phyloP scores from a whole-genome alignment of 2,329 filamentous ascomycete genomes.

The Ophiosphaerella herpotricha region DNA sequence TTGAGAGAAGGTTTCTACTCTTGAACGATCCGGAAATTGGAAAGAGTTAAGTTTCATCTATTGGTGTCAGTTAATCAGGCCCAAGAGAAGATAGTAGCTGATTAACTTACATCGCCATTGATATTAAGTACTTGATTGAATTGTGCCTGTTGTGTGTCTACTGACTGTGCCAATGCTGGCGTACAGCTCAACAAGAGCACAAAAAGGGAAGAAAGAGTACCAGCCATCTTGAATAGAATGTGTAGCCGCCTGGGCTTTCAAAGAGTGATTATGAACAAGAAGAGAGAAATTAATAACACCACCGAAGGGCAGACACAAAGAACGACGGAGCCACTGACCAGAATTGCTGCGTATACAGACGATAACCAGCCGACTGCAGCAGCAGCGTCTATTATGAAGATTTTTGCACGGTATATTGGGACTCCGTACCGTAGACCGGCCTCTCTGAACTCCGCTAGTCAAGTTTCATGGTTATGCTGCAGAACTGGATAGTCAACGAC shows the following conservation, averaged over 20 bases:
- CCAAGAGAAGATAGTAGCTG: accelerated
- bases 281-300: slow-evolving; percentile 20
- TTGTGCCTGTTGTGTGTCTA: slow-evolving; percentile 30
- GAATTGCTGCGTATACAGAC: slow-evolving; percentile 35
- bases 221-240: slow-evolving; percentile 35
- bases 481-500: slow-evolving; percentile 15
- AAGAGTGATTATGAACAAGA: slow-evolving; percentile 28
- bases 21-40: slow-evolving; percentile 43
- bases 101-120: slow-evolving; percentile 43
- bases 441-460: slow-evolving; percentile 15
- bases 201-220: slow-evolving; percentile 41
- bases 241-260: slow-evolving; percentile 41
- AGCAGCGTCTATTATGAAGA: slow-evolving; percentile 30
- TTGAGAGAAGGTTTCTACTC: slow-evolving; percentile 45
- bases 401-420: slow-evolving; percentile 10
- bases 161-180: slow-evolving; percentile 27
- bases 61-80: slow-evolving; percentile 9
- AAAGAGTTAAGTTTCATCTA: slow-evolving; percentile 46
- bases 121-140: slow-evolving; percentile 48
- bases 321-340: slow-evolving; percentile 36
- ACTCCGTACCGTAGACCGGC: slow-evolving; percentile 19
- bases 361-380: slow-evolving; percentile 12
- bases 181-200: slow-evolving; percentile 34
- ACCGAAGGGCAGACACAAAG: slow-evolving; percentile 26
- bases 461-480: slow-evolving; percentile 25